Base-by-base conservation (phyloP, 192 early-diverging fungal species). In the Paraglomus brasilianum region DNA sequence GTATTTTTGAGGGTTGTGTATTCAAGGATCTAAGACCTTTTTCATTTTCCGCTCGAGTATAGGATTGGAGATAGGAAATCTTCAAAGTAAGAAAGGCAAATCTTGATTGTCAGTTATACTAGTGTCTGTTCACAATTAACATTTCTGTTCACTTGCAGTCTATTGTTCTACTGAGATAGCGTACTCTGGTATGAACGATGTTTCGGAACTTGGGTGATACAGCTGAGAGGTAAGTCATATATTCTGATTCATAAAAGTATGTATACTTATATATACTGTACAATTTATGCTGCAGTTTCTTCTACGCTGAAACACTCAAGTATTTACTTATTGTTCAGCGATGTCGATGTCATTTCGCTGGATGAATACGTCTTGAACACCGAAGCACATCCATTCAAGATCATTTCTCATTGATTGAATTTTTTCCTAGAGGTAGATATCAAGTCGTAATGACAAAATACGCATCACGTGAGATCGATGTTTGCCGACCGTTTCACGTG, bases 291-390 rank as follows among this genome's bases (percentile, higher is more conserved):
- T 22, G 7, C 56, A 86, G 83, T 9, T 95, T 92, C 73, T 95
- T 92, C 73, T 66, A 93, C 61, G 91, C 91, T 8, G 93, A 95
- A 74, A 93, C 92, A 0, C 82, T 95, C 50, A 95, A 95, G 74
- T 95, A 95, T 74, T 77, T 91, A 88, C 67, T 70, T 95, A 67
- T 72, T 93, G 43, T 93, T 93, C 74, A 80, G 83, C n/a, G 76
- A 83, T 5, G 69, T 79, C 41, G 78, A 87, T 63, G 69, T 85
- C 9, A 56, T 90, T 30, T 75, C 88, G 17, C 76, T 92, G 55
- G 87, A 90, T 55, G 76, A 87, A 71, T 93, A 82, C 67, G 89
- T 94, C 9, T 85, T 94, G 63, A 95, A 89, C 70, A 95, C 93
- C 1, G 93, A 93, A 72, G 92, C 90, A 4, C 93, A 93, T 77